Evolutionary conservation across 129 eudicot species (phyloP), one percentile per base, ranked within the genome.

Genomic region (Lactuca sativa): DNA sequence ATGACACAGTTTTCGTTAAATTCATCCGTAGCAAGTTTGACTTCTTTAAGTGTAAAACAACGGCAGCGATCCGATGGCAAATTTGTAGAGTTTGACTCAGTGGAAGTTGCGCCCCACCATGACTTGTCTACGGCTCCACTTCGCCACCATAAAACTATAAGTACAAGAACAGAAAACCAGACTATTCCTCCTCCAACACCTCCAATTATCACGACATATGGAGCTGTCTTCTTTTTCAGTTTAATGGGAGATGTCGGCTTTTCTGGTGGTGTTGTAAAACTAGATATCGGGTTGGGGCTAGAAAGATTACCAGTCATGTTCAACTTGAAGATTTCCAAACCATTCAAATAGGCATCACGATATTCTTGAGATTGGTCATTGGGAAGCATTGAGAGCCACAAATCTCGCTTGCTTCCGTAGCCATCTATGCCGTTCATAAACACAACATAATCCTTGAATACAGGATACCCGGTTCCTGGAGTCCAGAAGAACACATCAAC

Each of bases 241-340:
- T 51, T 51, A 0, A 51, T 59, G 47, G 80, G 6, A 55, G 59
- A 4, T 5, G 7, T 16, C 31, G 31, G 31, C 9, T 9, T 17
- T 55, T 25, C 31, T 6, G 15, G 59, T 55, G 25, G 59, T 7
- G 7, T 0, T 55, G 59, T 7, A 55, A 16, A 31, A 18, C 30
- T 55, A 55, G 17, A 7, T 1, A 17, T 31, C 7, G 59, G 59
- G 33, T 55, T 55, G 16, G 59, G 59, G 31, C 59, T 15, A 4
- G 59, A 55, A 9, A 85, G 77, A n/a, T 51, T 68, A 4, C 56
- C 58, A 4, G 59, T 15, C 0, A 69, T 37, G 53, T 62, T 79
- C 51, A 83, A 8, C 65, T 79, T 83, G 74, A 83, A 83, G 62
- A 73, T 72, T 52, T 83, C 88, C 47, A 83, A 69, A 9, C 84